These are phyloP conservation scores for Buxus sempervirens DNA, from an alignment of 164 flowering plant genomes.

Conservation along the genomic window DNA sequence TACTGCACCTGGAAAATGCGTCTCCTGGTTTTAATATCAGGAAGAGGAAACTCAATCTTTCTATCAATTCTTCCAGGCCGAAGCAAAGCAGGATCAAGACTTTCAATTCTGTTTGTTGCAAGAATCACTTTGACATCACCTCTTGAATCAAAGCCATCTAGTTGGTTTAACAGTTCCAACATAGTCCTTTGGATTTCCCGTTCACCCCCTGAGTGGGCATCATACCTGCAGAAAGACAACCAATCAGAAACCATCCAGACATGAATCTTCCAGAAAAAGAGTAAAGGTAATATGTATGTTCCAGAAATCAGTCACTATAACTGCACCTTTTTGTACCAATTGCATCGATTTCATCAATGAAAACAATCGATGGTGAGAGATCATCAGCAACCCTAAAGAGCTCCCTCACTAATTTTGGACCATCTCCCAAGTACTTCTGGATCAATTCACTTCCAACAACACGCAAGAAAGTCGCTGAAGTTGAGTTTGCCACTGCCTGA, in stretches of 20 bases:
- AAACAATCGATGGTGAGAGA: constrained; percentile 90
- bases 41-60: constrained; percentile 93
- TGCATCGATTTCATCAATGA: constrained; percentile 97
- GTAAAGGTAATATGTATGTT: background rate
- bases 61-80: constrained; percentile 92
- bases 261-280: background rate
- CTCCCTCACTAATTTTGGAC: constrained; percentile 92
- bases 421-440: constrained; percentile 93
- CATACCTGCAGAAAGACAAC: constrained; percentile 47
- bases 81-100: constrained; percentile 90
- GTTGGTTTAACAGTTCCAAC: constrained; percentile 85
- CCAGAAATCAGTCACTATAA: background rate
- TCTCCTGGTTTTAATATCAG: constrained; percentile 83
- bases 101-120: constrained; percentile 88
- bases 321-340: constrained; percentile 84
- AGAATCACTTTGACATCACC: constrained; percentile 95
- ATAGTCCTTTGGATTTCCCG: constrained; percentile 96
- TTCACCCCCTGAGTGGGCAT: constrained; percentile 93
- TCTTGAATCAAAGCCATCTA: constrained; percentile 93
- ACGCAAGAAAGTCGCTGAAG: constrained; percentile 90
- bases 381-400: constrained; percentile 95
- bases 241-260: constrained; percentile 4
- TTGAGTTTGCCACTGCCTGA: constrained; percentile 96
- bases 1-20: constrained; percentile 78
- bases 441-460: constrained; percentile 93